phyloP scores from a whole-genome alignment of 495 filamentous ascomycete species.

The Lasiosphaeria hispida region DNA sequence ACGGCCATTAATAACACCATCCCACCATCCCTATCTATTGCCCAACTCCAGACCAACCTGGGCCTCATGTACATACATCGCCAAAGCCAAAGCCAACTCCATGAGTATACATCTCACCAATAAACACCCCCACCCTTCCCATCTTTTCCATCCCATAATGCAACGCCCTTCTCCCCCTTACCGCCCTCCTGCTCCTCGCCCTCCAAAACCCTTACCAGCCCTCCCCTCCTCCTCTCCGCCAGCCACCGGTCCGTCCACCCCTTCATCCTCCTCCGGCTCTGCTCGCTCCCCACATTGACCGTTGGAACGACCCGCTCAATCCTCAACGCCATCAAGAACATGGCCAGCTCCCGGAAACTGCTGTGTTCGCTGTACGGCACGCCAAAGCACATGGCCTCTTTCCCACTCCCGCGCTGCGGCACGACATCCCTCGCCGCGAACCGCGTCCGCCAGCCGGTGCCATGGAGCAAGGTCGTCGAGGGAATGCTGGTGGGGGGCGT shows the following conservation, averaged over 20 bases:
- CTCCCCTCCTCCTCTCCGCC: slow-evolving; percentile 76
- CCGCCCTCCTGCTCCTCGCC: slow-evolving; percentile 28
- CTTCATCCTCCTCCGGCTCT: slow-evolving; percentile 76
- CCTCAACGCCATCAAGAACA: slow-evolving; percentile 84
- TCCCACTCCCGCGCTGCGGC: slow-evolving; percentile 75
- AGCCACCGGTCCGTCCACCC: slow-evolving; percentile 87
- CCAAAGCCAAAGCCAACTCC: background rate
- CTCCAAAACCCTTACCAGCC: slow-evolving; percentile 57
- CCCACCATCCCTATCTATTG: too few species aligned
- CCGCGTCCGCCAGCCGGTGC: slow-evolving; percentile 65
- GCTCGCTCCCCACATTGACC: slow-evolving; percentile 77
- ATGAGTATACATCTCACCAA: slow-evolving; percentile 33
- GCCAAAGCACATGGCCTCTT: slow-evolving; percentile 75
- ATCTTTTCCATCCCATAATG: slow-evolving; percentile 43
- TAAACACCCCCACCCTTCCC: slow-evolving; percentile 42
- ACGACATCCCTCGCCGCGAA: slow-evolving; percentile 65
- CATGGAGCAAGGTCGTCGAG: slow-evolving; percentile 63
- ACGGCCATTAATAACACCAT: too few species aligned
- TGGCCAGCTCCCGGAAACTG: slow-evolving; percentile 86
- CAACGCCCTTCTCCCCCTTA: slow-evolving; percentile 21
- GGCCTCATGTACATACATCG: background rate
- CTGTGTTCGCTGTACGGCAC: slow-evolving; percentile 96
- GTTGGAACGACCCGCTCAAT: slow-evolving; percentile 91
- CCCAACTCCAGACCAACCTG: too few species aligned
- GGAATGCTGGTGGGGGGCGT: slow-evolving; percentile 35